Evolutionary conservation across 2,329 filamentous ascomycete genomes (phyloP).

Genomic region (Nemania serpens): DNA sequence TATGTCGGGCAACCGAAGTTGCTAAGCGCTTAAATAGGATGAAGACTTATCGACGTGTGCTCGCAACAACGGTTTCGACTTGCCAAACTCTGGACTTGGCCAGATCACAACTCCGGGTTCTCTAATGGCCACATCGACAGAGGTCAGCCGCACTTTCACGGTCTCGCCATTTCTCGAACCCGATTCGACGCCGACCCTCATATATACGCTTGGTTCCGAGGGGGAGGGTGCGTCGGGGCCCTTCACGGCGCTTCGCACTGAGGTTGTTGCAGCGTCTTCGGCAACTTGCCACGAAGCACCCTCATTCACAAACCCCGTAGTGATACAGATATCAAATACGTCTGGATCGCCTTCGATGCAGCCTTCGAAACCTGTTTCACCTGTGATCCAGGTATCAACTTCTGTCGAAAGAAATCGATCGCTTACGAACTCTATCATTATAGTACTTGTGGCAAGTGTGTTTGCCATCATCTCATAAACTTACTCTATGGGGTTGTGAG

Average conservation of each 20-base stretch:
- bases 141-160: constrained; percentile 26
- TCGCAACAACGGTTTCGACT: constrained; percentile 40
- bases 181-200: constrained; percentile 16
- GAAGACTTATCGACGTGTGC: constrained; percentile 45
- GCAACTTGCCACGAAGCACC: constrained; percentile 8
- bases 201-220: background rate
- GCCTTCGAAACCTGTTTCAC: constrained; percentile 16
- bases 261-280: background rate
- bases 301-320: constrained; percentile 1
- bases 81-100: constrained; percentile 32
- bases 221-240: background rate
- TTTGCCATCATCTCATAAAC: constrained; percentile 25
- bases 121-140: constrained; percentile 10
- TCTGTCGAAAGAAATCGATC: constrained; percentile 14
- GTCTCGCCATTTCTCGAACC: constrained; percentile 33
- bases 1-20: constrained; percentile 1
- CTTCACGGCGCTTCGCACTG: background rate
- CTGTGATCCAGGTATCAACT: constrained; percentile 31
- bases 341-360: constrained; percentile 18
- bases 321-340: constrained; percentile 24
- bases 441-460: constrained; percentile 23
- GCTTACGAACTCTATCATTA: constrained; percentile 9
- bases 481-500: background rate
- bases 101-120: constrained; percentile 12
- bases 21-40: constrained; percentile 35